phyloP scores from a whole-genome alignment of 768 basidiomycete species.

The Lactarius trivialis region DNA sequence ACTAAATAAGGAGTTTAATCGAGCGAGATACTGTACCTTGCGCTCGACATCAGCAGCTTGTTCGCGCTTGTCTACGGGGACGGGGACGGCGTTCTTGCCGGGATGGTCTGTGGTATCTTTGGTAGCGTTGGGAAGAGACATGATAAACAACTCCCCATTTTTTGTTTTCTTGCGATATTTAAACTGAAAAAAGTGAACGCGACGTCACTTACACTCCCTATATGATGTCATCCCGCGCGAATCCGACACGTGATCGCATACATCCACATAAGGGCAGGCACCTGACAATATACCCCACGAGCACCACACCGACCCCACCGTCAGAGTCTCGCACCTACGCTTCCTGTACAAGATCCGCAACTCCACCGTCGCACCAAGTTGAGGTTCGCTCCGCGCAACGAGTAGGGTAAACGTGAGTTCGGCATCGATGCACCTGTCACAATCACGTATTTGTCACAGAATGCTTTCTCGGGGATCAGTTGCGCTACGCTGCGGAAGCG shows the following conservation, averaged over 20 bases:
- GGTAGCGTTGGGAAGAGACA: constrained; percentile 60
- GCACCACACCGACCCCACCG: too few relatives aligned
- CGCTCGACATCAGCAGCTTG: constrained; percentile 75
- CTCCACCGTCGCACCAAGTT: too few relatives aligned
- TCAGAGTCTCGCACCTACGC: too few relatives aligned
- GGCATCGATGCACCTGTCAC: too few relatives aligned
- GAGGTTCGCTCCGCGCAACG: too few relatives aligned
- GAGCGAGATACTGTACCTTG: constrained; percentile 46
- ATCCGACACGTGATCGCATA: neutral
- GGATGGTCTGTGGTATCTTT: constrained; percentile 61
- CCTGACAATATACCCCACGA: too few relatives aligned
- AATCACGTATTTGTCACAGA: too few relatives aligned
- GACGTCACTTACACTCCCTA: neutral
- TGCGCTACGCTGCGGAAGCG: too few relatives aligned
- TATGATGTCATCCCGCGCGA: neutral
- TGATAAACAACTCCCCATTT: constrained; percentile 24
- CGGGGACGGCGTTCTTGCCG: constrained; percentile 46
- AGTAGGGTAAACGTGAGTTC: too few relatives aligned
- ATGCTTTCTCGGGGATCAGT: too few relatives aligned
- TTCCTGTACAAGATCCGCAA: too few relatives aligned
- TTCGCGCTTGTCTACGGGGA: constrained; percentile 51
- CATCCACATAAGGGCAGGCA: too few relatives aligned
- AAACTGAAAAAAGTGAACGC: neutral
- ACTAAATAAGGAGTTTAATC: neutral
- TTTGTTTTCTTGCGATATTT: neutral